phyloP scores from a whole-genome alignment of 2,329 filamentous ascomycete species.

The Lasiodiplodia citricola region DNA sequence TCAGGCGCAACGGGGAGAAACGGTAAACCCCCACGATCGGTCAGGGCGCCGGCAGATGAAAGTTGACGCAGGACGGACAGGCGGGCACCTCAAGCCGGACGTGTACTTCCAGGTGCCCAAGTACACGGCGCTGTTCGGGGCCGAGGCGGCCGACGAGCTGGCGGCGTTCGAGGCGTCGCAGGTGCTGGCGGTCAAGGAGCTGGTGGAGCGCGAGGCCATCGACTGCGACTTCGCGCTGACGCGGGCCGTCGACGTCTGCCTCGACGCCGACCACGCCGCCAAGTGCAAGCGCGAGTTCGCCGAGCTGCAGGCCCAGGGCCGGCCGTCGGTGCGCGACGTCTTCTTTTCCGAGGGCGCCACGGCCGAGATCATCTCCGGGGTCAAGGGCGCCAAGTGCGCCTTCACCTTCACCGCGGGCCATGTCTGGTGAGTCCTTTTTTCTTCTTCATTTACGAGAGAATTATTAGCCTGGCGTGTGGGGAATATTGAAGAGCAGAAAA shows the following conservation, averaged over 20 bases:
- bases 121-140: constrained; percentile 24
- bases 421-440: constrained; percentile 28
- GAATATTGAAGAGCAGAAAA: not conserved
- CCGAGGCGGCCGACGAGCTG: constrained; percentile 27
- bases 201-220: constrained; percentile 32
- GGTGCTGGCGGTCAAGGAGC: constrained; percentile 29
- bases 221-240: constrained; percentile 37
- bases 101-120: constrained; percentile 36
- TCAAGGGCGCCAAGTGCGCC: constrained; percentile 32
- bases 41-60: not conserved
- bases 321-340: constrained; percentile 32
- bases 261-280: constrained; percentile 26
- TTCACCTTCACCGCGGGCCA: constrained; percentile 29
- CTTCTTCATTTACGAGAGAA: constrained; percentile 3
- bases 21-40: constrained; percentile 37
- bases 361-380: constrained; percentile 32
- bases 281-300: constrained; percentile 27
- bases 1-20: constrained; percentile 37
- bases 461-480: too few relatives aligned
- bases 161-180: constrained; percentile 30
- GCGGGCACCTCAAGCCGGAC: constrained; percentile 40
- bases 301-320: constrained; percentile 19
- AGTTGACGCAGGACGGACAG: not conserved
- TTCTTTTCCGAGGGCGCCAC: constrained; percentile 26
- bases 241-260: constrained; percentile 29